Base-by-base conservation (phyloP, 106 monocot genomes). In the Dioscorea alata region DNA sequence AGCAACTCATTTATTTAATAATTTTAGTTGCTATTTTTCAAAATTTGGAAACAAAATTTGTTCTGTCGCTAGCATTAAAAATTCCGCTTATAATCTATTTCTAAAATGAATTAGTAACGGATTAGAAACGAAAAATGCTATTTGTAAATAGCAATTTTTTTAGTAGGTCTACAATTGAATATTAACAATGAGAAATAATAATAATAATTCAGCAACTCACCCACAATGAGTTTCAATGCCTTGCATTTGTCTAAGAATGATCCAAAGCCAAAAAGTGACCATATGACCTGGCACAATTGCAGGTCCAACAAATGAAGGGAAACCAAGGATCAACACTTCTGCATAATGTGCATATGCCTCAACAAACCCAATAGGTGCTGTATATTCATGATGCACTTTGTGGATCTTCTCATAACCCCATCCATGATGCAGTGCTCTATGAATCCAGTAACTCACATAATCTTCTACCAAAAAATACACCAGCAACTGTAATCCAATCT, bases 341-440 rank as follows among this genome's bases (percentile, higher is more conserved):
- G 82, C 84, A 92, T 89, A 89, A 71, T 97, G 96, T 0, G 92
- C 96, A 51, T 97, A 89, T 2, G 96, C 84, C 0, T 89, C 96
- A 0, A 89, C 96, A 59, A 97, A 97, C 23, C 92, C 92, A 23
- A 97, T 77, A 2, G 96, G 96, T 0, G 96, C 92, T 0, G 82
- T 97, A 75, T 75, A 92, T 76, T 97, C 96, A 54, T 97, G 96
- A 71, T 97, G 96, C 6, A 92, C 79, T 22, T 70, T 67, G 68
- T 97, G 96, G 57, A 97, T 89, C 66, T 89, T 97, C 72, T 97
- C 89, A 49, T 97, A 97, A 0, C 80, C 82, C 96, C 96, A 97
- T 64, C 77, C 72, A 4, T 70, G 72, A 34, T 84, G 91, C 61
- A 86, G 57, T 58, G 80, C 48, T 59, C 96, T 48, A 70, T 97